phyloP scores from a whole-genome alignment of 2,329 filamentous ascomycete genomes.

The Botrytis aclada region DNA sequence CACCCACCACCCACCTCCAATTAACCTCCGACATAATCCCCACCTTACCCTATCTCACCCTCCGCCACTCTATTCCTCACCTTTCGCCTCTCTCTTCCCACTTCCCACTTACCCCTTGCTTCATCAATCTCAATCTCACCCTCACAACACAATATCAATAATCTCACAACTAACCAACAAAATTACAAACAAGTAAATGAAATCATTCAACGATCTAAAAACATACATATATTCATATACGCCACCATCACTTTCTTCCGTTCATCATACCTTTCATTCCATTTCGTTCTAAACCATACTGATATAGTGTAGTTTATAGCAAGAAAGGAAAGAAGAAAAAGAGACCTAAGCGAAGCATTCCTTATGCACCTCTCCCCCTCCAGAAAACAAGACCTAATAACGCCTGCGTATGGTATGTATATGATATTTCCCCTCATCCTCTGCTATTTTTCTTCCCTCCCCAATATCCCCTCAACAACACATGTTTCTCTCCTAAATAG shows the following conservation, averaged over 20 bases:
- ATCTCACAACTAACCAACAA: neutral
- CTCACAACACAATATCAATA: neutral
- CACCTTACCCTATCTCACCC: too few relatives aligned
- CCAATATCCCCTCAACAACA: neutral
- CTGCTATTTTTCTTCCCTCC: too few relatives aligned
- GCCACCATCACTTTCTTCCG: neutral
- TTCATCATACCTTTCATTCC: neutral
- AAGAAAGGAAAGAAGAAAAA: neutral
- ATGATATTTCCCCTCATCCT: too few relatives aligned
- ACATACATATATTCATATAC: neutral
- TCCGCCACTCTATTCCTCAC: too few relatives aligned
- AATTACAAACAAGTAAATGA: neutral
- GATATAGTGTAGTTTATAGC: neutral
- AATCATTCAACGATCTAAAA: neutral
- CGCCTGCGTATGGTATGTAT: neutral
- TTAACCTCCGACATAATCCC: rapidly evolving
- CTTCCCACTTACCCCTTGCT: too few relatives aligned
- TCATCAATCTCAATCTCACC: too few relatives aligned
- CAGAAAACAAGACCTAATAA: neutral
- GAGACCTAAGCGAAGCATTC: neutral
- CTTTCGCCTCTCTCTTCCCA: too few relatives aligned
- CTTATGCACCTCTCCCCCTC: neutral
- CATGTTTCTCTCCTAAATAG: slow-evolving; percentile 41
- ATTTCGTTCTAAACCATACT: neutral
- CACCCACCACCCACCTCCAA: too few relatives aligned